phyloP scores from a whole-genome alignment of 768 basidiomycete genomes.

The Boletus rufocinnamomeus region DNA sequence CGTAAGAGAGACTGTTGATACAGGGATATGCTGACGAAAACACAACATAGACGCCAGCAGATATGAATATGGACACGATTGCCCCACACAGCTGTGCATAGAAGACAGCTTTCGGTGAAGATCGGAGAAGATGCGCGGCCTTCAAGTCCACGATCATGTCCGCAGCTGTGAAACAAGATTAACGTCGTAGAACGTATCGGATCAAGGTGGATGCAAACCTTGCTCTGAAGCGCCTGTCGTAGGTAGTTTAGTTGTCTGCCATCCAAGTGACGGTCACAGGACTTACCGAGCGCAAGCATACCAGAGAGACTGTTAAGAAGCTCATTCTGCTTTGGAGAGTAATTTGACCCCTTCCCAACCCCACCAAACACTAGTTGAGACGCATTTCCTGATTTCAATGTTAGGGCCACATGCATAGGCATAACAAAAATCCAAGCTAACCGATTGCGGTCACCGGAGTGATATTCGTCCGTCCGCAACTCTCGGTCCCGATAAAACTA shows the following conservation, averaged over 20 bases:
- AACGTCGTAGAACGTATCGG: not conserved
- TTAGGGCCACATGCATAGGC: not conserved
- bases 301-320: not conserved
- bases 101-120: not conserved
- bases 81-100: not conserved
- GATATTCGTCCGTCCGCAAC: too few species aligned
- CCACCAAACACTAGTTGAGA: not conserved
- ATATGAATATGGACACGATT: slow-evolving; percentile 8
- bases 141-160: not conserved
- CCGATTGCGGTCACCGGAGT: too few species aligned
- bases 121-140: slow-evolving; percentile 5
- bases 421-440: not conserved
- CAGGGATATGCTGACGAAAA: slow-evolving; percentile 8
- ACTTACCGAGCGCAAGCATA: not conserved
- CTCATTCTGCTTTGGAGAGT: not conserved
- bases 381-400: not conserved
- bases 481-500: too few species aligned
- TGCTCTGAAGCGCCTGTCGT: slow-evolving; percentile 1
- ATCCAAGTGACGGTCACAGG: not conserved
- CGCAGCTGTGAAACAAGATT: not conserved
- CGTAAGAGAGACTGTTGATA: not conserved
- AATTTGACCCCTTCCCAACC: not conserved
- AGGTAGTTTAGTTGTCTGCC: not conserved
- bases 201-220: not conserved
- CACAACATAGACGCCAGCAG: not conserved